Conservation (phyloP, 306 rosid species). For the Ziziphus jujuba region DNA sequence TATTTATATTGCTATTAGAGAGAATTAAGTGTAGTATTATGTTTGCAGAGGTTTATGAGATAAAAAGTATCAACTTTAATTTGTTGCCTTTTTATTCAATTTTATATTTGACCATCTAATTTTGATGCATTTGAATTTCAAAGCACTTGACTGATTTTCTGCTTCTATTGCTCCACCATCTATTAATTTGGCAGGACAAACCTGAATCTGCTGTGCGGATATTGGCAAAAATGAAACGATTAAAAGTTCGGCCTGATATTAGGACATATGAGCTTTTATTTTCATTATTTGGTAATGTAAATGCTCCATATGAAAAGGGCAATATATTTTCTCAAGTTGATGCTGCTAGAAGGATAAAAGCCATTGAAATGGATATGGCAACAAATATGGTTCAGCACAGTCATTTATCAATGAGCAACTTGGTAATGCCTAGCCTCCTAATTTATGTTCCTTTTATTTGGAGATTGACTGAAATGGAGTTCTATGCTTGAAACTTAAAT, state of each 20-base stretch:
- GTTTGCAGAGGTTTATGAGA: slow-evolving; percentile 14
- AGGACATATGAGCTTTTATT: slow-evolving; percentile 70
- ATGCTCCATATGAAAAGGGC: slow-evolving; percentile 72
- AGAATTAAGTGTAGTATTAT: too few species aligned
- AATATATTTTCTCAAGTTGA: slow-evolving; percentile 59
- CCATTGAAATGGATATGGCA: slow-evolving; percentile 75
- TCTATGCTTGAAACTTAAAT: too few species aligned
- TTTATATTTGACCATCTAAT: slow-evolving; percentile 1
- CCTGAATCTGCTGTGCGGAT: slow-evolving; percentile 74
- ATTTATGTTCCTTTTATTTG: slow-evolving; percentile 16
- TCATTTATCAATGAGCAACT: slow-evolving; percentile 52
- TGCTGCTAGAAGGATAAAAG: slow-evolving; percentile 60
- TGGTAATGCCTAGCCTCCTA: slow-evolving; percentile 50
- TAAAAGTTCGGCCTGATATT: slow-evolving; percentile 59
- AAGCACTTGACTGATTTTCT: background rate
- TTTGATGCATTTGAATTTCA: background rate
- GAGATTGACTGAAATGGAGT: slow-evolving; percentile 14
- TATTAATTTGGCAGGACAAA: slow-evolving; percentile 57
- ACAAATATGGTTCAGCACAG: slow-evolving; percentile 67
- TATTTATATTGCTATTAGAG: slow-evolving; percentile 11
- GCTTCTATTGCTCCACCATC: slow-evolving; percentile 24
- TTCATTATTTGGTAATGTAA: slow-evolving; percentile 74
- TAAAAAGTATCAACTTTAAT: slow-evolving; percentile 21
- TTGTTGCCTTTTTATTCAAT: background rate
- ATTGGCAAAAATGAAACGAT: slow-evolving; percentile 70